Base-by-base conservation (phyloP, 1,139 yeast species). In the Debaryomyces subglobosus region DNA sequence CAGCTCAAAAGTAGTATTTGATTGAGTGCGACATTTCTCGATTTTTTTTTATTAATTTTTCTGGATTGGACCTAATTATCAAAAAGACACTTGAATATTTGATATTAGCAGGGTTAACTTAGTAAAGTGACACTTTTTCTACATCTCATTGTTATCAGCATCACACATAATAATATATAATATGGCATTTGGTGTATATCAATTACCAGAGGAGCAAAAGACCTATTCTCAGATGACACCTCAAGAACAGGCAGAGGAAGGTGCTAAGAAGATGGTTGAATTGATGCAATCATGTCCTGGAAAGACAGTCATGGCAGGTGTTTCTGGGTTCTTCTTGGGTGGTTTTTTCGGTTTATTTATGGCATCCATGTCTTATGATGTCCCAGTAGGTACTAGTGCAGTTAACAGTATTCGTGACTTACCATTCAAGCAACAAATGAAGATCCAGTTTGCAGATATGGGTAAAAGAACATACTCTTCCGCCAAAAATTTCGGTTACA, bases 201-300 rank as follows among this genome's bases (percentile, higher is more conserved):
- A 53, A 13, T 63, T 63, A 16, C 55, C 50, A 44, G 63, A 60
- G 32, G 60, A 60, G 9, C 49, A 56, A 50, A 84, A 80, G 63
- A 67, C 83, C 12, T 73, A 80, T 53, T 68, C 79, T 43, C 89
- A 89, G 59, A 85, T 92, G 92, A 82, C 89, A 3, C 94, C 86
- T 43, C 96, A 91, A 56, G 97, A 92, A 64, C 96, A 90, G 69
- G 97, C 96, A 3, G 95, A 89, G 60, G 85, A 82, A 50, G 96
- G 96, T 12, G 97, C 97, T n/a, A 74, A 76, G 60, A 84, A 82
- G 64, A 87, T 92, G 86, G 81, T 90, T 64, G 82, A 78, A 47
- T 81, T 87, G 68, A 89, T 91, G 92, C 86, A 86, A 55, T 89
- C 96, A 15, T 94, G 99, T 71, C 97, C 98, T 0, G 98, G 98